Evolutionary conservation across 768 basidiomycete species (phyloP).

Genomic region (Rhizopogon salebrosus): DNA sequence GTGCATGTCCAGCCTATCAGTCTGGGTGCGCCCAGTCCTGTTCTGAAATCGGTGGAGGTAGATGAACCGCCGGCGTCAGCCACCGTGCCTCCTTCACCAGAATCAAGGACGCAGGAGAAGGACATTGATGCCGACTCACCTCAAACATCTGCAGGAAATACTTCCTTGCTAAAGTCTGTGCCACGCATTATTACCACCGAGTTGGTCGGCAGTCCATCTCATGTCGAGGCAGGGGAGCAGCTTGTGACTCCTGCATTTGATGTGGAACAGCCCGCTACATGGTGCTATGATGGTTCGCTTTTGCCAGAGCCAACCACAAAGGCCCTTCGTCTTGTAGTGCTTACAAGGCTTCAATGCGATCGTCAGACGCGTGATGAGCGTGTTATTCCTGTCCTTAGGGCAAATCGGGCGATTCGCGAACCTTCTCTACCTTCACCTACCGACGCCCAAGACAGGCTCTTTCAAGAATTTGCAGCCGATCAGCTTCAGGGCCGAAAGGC

Average conservation of each 20-base stretch:
- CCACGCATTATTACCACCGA: slow-evolving; percentile 7
- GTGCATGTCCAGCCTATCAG: neutral
- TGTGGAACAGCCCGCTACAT: neutral
- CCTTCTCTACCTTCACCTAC: slow-evolving; percentile 22
- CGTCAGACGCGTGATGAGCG: slow-evolving; percentile 58
- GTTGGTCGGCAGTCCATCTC: slow-evolving; percentile 11
- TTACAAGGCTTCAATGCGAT: slow-evolving; percentile 56
- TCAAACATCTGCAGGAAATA: neutral
- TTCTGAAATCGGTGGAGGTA: neutral
- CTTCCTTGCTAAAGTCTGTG: slow-evolving; percentile 4
- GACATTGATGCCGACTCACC: slow-evolving; percentile 8
- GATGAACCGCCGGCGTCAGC: slow-evolving; percentile 8
- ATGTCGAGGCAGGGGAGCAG: slow-evolving; percentile 16
- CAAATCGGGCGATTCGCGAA: slow-evolving; percentile 47
- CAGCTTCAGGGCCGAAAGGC: slow-evolving; percentile 31
- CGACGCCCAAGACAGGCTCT: slow-evolving; percentile 37
- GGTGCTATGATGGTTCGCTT: neutral
- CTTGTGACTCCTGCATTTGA: neutral
- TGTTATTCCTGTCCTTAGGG: slow-evolving; percentile 55
- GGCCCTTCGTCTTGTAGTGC: slow-evolving; percentile 57
- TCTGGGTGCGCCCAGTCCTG: neutral
- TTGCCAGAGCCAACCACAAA: slow-evolving; percentile 44
- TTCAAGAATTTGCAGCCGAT: slow-evolving; percentile 43
- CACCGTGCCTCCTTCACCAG: slow-evolving; percentile 9
- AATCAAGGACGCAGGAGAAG: slow-evolving; percentile 12